Percentiles rank a stretch among this genome's conserved stretches.
These are phyloP conservation scores for Skeletonema potamos DNA, from an alignment of 108 stramenopile genomes.

Conservation along the genomic window DNA sequence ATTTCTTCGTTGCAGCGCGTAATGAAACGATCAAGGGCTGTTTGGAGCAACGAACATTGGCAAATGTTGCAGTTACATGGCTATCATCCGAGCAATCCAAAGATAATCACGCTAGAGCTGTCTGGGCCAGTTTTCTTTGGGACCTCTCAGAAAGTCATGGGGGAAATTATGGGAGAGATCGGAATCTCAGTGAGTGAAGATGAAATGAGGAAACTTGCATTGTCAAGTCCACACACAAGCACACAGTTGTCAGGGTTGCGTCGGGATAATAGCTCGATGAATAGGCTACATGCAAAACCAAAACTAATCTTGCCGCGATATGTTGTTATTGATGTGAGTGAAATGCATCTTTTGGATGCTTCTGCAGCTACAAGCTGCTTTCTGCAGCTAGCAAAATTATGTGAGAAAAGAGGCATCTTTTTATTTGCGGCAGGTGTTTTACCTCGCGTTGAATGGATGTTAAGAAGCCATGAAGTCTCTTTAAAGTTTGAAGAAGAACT, in stretches of 20 bases:
- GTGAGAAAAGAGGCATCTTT: slow-evolving; percentile 61
- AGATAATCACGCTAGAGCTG: slow-evolving; percentile 68
- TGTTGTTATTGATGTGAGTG: slow-evolving; percentile 66
- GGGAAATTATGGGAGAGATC: slow-evolving; percentile 58
- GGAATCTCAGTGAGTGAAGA: slow-evolving; percentile 29
- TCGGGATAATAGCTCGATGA: not conserved
- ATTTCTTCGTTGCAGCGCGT: slow-evolving; percentile 50
- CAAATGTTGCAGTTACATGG: slow-evolving; percentile 65
- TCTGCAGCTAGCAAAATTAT: slow-evolving; percentile 73
- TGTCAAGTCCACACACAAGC: slow-evolving; percentile 12
- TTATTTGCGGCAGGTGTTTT: slow-evolving; percentile 69
- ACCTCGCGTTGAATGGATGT: slow-evolving; percentile 83
- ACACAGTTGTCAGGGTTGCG: slow-evolving; percentile 23
- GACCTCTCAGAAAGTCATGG: slow-evolving; percentile 52
- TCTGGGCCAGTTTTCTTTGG: slow-evolving; percentile 82
- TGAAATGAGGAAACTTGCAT: slow-evolving; percentile 28
- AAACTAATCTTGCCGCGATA: slow-evolving; percentile 47
- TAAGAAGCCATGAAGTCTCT: slow-evolving; percentile 74
- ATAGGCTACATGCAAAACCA: not conserved
- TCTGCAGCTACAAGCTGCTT: slow-evolving; percentile 78
- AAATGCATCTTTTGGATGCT: slow-evolving; percentile 71
- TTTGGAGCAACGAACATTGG: slow-evolving; percentile 57
- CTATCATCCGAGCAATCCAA: slow-evolving; percentile 48
- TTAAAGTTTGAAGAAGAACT: slow-evolving; percentile 57
- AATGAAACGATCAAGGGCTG: slow-evolving; percentile 65